Base-by-base conservation (phyloP, 306 rosid species). In the Gastrolobium bilobum region DNA sequence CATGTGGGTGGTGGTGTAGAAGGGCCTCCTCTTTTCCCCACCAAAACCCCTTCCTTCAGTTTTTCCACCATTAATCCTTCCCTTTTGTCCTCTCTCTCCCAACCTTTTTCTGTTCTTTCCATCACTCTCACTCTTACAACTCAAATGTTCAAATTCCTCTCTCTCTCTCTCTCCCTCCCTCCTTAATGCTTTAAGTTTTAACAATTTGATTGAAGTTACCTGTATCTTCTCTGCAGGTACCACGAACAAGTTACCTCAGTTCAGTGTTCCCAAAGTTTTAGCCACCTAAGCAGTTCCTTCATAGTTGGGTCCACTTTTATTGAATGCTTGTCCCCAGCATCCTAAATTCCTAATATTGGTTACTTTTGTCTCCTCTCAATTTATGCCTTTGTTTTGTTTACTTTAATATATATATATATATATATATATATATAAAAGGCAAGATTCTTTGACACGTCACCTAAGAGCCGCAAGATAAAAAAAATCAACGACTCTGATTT, bases 1-100 rank as follows among this genome's bases (percentile, higher is more conserved):
- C 97, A 93, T 73, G 88, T 76, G 6, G 91, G 97, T 52, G 94
- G 87, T 67, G 97, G 96, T 62, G 97, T 93, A 79, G 57, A 86
- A 48, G 83, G 76, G 10, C 85, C 89, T 44, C 86, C 91, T 63
- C 82, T 87, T 88, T 80, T 85, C 78, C 89, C 88, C 7, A 82
- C 88, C 77, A 83, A 67, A 68, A 84, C 65, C 10, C 88, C 66
- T 6, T 77, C 65, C 50, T 76, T 88, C 87, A 87, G 74, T 83
- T 81, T 89, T 87, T 85, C 88, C 83, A 67, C 89, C 90, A 85
- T 88, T 57, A 75, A 60, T 63, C 67, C 79, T 31, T 29, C 81
- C 74, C 76, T 71, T 79, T 79, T 82, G 31, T 37, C 75, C 37
- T 39, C 86, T 82, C 86, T 81, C 69, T 42, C 74, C 61, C 7